Evolutionary conservation across 208 protist species (phyloP).

Genomic region (Leishmania arabica): DNA sequence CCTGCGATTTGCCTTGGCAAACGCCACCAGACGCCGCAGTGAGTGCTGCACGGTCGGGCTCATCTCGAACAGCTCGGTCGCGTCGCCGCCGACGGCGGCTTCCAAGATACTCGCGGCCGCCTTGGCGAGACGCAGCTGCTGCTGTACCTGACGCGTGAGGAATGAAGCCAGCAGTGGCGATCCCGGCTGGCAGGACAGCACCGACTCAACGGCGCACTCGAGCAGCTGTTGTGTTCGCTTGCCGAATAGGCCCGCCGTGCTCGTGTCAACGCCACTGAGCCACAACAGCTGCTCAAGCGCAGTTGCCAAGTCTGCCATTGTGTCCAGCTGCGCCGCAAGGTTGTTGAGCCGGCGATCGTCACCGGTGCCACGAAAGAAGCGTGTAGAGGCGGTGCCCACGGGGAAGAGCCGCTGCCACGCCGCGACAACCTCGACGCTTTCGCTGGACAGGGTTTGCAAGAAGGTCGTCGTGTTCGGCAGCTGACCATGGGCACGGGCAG

Average conservation of each 20-base stretch:
- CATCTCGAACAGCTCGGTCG: slow-evolving; percentile 17
- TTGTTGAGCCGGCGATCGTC: slow-evolving; percentile 44
- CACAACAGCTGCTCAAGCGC: slow-evolving; percentile 60
- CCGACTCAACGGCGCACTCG: slow-evolving; percentile 31
- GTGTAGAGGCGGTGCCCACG: slow-evolving; percentile 43
- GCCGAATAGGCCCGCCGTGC: slow-evolving; percentile 33
- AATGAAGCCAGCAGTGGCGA: slow-evolving; percentile 29
- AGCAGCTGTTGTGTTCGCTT: slow-evolving; percentile 40
- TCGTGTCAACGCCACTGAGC: slow-evolving; percentile 37
- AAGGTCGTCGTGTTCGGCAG: not conserved
- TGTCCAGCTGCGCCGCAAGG: slow-evolving; percentile 54
- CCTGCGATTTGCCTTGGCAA: slow-evolving; percentile 28
- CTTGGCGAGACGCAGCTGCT: slow-evolving; percentile 22
- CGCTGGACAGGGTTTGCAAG: not conserved
- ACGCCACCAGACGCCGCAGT: slow-evolving; percentile 33
- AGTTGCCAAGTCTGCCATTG: slow-evolving; percentile 38
- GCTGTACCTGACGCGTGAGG: slow-evolving; percentile 29
- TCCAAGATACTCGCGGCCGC: slow-evolving; percentile 25
- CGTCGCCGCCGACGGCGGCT: not conserved
- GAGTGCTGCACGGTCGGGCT: slow-evolving; percentile 12
- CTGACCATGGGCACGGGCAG: not conserved
- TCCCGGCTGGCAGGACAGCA: slow-evolving; percentile 23
- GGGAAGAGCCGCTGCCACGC: slow-evolving; percentile 32
- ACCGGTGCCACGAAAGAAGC: slow-evolving; percentile 50
- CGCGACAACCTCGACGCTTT: slow-evolving; percentile 3